Evolutionary conservation across 108 stramenopile genomes (phyloP).

Genomic region (Bacterosira constricta): DNA sequence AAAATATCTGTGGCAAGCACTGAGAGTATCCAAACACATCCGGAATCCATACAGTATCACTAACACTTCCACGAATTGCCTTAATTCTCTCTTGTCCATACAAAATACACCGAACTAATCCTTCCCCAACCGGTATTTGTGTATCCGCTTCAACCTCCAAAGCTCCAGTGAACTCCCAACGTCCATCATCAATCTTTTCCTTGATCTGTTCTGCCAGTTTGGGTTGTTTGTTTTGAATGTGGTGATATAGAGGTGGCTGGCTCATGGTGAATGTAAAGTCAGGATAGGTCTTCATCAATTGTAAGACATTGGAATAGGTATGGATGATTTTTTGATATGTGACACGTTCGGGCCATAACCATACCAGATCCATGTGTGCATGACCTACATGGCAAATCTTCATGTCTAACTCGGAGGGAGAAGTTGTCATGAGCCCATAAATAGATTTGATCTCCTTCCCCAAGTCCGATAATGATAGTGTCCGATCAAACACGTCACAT

Average conservation of each 20-base stretch:
- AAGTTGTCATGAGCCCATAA: neutral
- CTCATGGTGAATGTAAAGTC: slow-evolving; percentile 13
- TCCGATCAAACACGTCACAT: neutral
- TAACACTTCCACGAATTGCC: slow-evolving; percentile 8
- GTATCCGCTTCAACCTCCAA: slow-evolving; percentile 11
- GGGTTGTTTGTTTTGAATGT: neutral
- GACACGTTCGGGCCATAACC: slow-evolving; percentile 6
- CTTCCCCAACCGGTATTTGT: slow-evolving; percentile 5
- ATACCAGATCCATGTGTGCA: slow-evolving; percentile 10
- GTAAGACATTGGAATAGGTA: slow-evolving; percentile 16
- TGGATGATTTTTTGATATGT: slow-evolving; percentile 11
- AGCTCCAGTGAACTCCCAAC: slow-evolving; percentile 6
- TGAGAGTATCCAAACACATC: slow-evolving; percentile 14
- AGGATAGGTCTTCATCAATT: slow-evolving; percentile 11
- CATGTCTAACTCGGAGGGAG: neutral
- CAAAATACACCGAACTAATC: slow-evolving; percentile 2
- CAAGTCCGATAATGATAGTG: neutral
- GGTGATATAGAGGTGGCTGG: slow-evolving; percentile 5
- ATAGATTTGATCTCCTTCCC: neutral
- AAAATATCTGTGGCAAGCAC: slow-evolving; percentile 3
- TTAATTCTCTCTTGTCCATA: slow-evolving; percentile 5
- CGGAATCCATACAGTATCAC: slow-evolving; percentile 7
- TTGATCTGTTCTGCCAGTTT: neutral
- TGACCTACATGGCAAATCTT: slow-evolving; percentile 7
- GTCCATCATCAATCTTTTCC: neutral